A percentile compares a stretch with the other conserved stretches of the same genome.
phyloP scores from a whole-genome alignment of 1,139 yeast genomes.

The Candida tetrigidarum region DNA sequence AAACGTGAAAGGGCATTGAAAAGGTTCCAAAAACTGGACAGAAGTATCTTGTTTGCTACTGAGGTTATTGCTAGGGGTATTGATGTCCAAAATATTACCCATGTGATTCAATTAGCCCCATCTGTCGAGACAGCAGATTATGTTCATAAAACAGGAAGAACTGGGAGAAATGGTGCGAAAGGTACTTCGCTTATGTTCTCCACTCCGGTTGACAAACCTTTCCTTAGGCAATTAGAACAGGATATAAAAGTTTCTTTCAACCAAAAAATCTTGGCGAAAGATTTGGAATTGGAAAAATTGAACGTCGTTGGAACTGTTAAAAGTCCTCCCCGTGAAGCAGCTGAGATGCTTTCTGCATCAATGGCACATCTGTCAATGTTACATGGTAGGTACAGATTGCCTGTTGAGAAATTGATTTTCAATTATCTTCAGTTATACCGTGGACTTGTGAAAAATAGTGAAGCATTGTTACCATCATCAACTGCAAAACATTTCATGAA shows the following conservation, averaged over 20 bases:
- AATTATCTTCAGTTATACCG: slow-evolving; percentile 18
- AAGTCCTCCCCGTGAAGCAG: slow-evolving; percentile 7
- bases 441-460: slow-evolving; percentile 18
- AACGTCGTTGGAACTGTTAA: slow-evolving; percentile 18
- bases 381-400: slow-evolving; percentile 29
- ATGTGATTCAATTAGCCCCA: slow-evolving; percentile 81
- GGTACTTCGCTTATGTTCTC: slow-evolving; percentile 68
- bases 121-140: slow-evolving; percentile 77
- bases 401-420: slow-evolving; percentile 11
- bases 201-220: slow-evolving; percentile 51
- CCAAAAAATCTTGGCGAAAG: slow-evolving; percentile 16
- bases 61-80: slow-evolving; percentile 98
- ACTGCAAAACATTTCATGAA: too few relatives aligned
- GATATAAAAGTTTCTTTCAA: slow-evolving; percentile 57
- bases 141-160: slow-evolving; percentile 94
- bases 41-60: slow-evolving; percentile 75
- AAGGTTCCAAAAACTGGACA: slow-evolving; percentile 51
- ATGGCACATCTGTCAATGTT: slow-evolving; percentile 39
- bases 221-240: slow-evolving; percentile 43
- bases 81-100: slow-evolving; percentile 86
- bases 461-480: too few relatives aligned
- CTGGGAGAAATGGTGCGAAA: slow-evolving; percentile 88
- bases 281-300: slow-evolving; percentile 13
- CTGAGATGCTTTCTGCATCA: slow-evolving; percentile 28
- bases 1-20: slow-evolving; percentile 29